phyloP scores from a whole-genome alignment of 2,329 filamentous ascomycete genomes.

The Fusarium staphyleae region DNA sequence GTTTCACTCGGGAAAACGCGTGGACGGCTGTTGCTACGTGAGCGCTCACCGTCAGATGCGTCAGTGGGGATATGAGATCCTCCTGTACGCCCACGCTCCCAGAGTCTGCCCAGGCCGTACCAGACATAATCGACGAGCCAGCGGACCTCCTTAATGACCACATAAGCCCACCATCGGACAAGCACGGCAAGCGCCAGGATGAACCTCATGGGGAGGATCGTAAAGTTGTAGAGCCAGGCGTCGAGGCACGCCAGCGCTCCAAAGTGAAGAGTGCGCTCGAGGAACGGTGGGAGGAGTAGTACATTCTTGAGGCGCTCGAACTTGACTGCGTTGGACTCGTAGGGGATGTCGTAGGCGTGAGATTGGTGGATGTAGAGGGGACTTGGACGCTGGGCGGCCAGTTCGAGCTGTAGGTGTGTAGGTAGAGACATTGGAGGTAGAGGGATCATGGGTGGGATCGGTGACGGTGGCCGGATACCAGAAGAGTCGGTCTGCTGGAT shows the following conservation, averaged over 20 bases:
- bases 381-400: constrained; percentile 67
- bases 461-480: constrained; percentile 51
- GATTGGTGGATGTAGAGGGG: constrained; percentile 71
- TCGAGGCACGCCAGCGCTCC: constrained; percentile 91
- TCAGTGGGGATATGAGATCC: constrained; percentile 48
- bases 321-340: constrained; percentile 92
- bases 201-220: constrained; percentile 90
- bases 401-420: constrained; percentile 69
- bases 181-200: constrained; percentile 80
- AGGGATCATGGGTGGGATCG: constrained; percentile 63
- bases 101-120: constrained; percentile 79
- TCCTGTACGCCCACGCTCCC: constrained; percentile 63
- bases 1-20: constrained; percentile 38
- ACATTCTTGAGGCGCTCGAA: constrained; percentile 93
- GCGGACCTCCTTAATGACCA: constrained; percentile 72
- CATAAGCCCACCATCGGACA: constrained; percentile 77
- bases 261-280: constrained; percentile 87
- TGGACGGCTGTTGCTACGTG: constrained; percentile 50
- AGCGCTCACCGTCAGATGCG: constrained; percentile 49
- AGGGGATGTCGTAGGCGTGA: constrained; percentile 68
- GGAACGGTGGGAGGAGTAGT: constrained; percentile 77
- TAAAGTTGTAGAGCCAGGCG: constrained; percentile 96
- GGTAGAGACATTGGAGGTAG: constrained; percentile 72
- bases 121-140: constrained; percentile 82
- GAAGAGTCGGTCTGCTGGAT: constrained; percentile 31